phyloP scores from a whole-genome alignment of 495 filamentous ascomycete species.

The Penicillium ochrochloron region DNA sequence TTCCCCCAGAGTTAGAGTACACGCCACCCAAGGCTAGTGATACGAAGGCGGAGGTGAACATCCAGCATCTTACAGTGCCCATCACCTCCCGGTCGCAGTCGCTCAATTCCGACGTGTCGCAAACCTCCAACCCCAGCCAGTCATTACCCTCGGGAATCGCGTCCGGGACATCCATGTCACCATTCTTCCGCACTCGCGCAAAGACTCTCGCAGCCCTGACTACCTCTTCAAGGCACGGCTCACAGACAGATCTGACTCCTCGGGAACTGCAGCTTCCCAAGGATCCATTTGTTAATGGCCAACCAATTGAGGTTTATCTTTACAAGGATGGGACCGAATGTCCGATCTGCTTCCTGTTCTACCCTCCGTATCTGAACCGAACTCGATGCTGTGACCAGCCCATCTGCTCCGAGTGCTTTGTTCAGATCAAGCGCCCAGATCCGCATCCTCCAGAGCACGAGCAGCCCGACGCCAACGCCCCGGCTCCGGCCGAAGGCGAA shows the following conservation, averaged over 20 bases:
- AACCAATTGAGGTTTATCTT: constrained; percentile 85
- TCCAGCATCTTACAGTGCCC: constrained; percentile 74
- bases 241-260: constrained; percentile 70
- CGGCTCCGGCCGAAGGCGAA: constrained; percentile 45
- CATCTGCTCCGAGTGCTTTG: constrained; percentile 98
- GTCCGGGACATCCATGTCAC: constrained; percentile 63
- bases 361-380: constrained; percentile 93
- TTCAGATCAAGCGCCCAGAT: constrained; percentile 96
- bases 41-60: constrained; percentile 47
- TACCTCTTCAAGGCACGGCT: constrained; percentile 66
- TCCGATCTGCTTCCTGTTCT: constrained; percentile 95
- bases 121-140: constrained; percentile 50
- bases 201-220: constrained; percentile 88
- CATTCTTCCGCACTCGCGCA: constrained; percentile 68
- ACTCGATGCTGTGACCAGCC: constrained; percentile 95
- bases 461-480: constrained; percentile 55
- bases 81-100: constrained; percentile 77
- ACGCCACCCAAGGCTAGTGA: constrained; percentile 47
- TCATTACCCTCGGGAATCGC: constrained; percentile 57
- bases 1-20: constrained; percentile 68
- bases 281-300: constrained; percentile 89
- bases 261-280: constrained; percentile 80
- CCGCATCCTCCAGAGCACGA: constrained; percentile 92
- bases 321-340: constrained; percentile 93
- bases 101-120: constrained; percentile 67